Base-by-base conservation (phyloP, 257 asterid genomes). In the Solanum piurae region DNA sequence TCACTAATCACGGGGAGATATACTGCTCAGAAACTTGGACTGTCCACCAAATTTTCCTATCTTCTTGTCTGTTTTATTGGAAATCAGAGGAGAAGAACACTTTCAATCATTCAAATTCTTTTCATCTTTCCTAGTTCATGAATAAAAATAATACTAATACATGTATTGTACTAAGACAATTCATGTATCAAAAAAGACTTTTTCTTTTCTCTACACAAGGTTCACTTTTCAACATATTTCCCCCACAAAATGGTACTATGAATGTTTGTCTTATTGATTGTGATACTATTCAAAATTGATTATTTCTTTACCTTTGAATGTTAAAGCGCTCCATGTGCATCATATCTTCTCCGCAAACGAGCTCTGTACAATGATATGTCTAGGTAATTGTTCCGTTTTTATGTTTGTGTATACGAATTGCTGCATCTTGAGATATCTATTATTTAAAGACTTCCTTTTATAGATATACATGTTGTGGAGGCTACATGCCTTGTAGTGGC, bases 401-500 rank as follows among this genome's bases (percentile, higher is more conserved):
- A 75, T 14, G 27, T 46, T 27, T 16, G 29, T 16, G 38, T 44
- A 3, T 29, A 16, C 10, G 33, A 29, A 18, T 18, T 80, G n/a
- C 29, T 80, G 42, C 42, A 9, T 80, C 85, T 80, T 80, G 29
- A 80, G 46, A 64, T 80, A 46, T 29, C 68, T 9, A 4, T 12
- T 20, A 23, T 33, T 37, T 25, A 46, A 44, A 21, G 9, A 36
- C 71, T 46, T 9, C 82, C 86, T 69, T 27, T 33, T 20, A 33
- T 85, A 91, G 94, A 83, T 92, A 91, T 52, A 66, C 49, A 58
- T 91, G 93, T 34, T 91, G 92, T 58, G 93, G 91, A 86, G 93
- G 93, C 38, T 90, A 85, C 83, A 90, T 92, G 92, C 92, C 93
- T 72, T 91, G 91, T 86, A 92, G 93, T 5, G 92, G 94, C 37